Base-by-base conservation (phyloP, 169 alveolate genomes). In the Plasmodium relictum region DNA sequence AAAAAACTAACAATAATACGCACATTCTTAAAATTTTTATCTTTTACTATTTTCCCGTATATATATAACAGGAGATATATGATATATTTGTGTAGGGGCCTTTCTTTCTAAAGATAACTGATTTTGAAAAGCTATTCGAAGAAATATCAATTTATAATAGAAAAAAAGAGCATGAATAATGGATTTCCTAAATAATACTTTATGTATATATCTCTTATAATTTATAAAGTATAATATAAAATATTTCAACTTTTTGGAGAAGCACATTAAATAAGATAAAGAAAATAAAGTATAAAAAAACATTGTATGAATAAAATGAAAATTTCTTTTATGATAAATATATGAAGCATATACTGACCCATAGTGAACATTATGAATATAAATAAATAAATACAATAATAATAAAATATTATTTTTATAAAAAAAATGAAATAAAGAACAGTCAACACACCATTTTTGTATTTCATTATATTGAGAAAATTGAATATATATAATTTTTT, bases 401-500 rank as follows among this genome's bases (percentile, higher is more conserved):
- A 85, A 16, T 24, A 85, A 62, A 59, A 85, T 70, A 18, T 85
- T 85, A 85, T 85, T 85, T 85, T 70, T 85, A 52, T 85, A 85
- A 61, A 85, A 85, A 54, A 85, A 65, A 54, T 69, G 70, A 52
- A 70, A 85, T 45, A 85, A 22, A n/a, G 88, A 70, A 70, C 88
- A 85, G 39, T 85, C 92, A 18, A 85, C 92, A 85, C 88, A 56
- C 92, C 92, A 85, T 70, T 85, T 85, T 20, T 85, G 92, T n/a
- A 85, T 85, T 70, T 85, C 87, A 14, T 73, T 85, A 62, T 85
- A 85, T 12, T 85, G 92, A 6, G 92, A 85, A 69, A 85, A 85
- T 85, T 85, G 92, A 18, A 85, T 85, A 70, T 85, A 85, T 56
- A 70, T 69, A 56, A 85, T 85, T 85, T 85, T 85, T 70, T 85